Conservation (phyloP, 2,329 filamentous ascomycete species). For the Epichloe uncinata region DNA sequence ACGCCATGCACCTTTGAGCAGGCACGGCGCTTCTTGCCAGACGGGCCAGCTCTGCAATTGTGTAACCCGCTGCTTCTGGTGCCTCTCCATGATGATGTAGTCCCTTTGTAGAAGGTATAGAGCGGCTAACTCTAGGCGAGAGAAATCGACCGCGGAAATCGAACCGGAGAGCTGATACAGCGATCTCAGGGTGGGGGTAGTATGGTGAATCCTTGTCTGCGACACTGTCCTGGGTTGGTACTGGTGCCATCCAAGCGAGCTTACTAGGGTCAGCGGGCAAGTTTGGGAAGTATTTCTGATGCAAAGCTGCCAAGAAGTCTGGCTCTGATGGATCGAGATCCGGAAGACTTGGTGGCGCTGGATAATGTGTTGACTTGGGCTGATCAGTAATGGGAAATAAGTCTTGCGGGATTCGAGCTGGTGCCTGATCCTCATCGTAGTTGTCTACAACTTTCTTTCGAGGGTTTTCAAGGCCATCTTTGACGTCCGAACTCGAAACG, state of each 20-base stretch:
- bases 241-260: slow-evolving; percentile 77
- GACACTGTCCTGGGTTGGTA: slow-evolving; percentile 49
- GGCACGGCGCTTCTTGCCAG: slow-evolving; percentile 71
- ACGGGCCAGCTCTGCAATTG: slow-evolving; percentile 70
- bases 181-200: slow-evolving; percentile 62
- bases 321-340: slow-evolving; percentile 75
- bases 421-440: slow-evolving; percentile 30
- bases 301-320: slow-evolving; percentile 71
- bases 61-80: slow-evolving; percentile 89
- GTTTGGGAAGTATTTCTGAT: slow-evolving; percentile 85
- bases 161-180: slow-evolving; percentile 71
- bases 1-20: slow-evolving; percentile 80
- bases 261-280: slow-evolving; percentile 74
- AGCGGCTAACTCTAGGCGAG: slow-evolving; percentile 59
- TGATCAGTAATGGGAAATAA: slow-evolving; percentile 29
- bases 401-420: slow-evolving; percentile 26
- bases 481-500: neutral
- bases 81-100: slow-evolving; percentile 90
- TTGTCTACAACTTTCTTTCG: slow-evolving; percentile 17
- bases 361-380: slow-evolving; percentile 46
- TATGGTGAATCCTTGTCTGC: slow-evolving; percentile 65
- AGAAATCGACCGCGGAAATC: slow-evolving; percentile 73
- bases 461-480: neutral
- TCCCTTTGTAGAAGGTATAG: slow-evolving; percentile 63
- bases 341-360: slow-evolving; percentile 38